A percentile compares a stretch with the other conserved stretches of the same genome.
Conservation (phyloP, 139 green algal genomes). For the Dunaliella primolecta region DNA sequence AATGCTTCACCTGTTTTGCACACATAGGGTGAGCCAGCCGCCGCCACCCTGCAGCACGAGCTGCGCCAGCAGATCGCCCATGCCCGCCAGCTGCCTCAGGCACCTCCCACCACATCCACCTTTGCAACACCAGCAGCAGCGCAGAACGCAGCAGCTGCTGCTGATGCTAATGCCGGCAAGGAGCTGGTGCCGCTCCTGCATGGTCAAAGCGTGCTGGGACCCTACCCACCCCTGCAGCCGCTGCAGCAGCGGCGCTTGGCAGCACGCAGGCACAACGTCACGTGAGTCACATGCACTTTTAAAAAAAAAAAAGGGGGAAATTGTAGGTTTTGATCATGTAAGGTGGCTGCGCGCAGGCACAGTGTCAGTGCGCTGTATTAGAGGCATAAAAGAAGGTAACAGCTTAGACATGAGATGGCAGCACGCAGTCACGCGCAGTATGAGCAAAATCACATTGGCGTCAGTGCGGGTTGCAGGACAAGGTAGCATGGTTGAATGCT, state of each 20-base stretch:
- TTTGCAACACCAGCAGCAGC: not conserved
- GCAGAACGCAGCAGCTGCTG: not conserved
- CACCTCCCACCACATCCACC: not conserved
- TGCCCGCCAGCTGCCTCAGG: not conserved
- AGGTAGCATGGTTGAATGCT: too few relatives aligned
- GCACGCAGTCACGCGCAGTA: too few relatives aligned
- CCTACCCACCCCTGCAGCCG: conserved; percentile 74
- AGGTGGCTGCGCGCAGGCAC: too few relatives aligned
- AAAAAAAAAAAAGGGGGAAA: too few relatives aligned
- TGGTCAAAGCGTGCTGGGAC: conserved; percentile 43
- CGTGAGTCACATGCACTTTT: conserved; percentile 31
- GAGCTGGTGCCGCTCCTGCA: not conserved
- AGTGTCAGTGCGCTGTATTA: too few relatives aligned
- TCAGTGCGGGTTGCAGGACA: too few relatives aligned
- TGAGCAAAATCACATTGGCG: too few relatives aligned
- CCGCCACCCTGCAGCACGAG: not conserved
- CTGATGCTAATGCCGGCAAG: not conserved
- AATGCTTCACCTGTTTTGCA: too few relatives aligned
- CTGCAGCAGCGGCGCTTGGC: conserved; percentile 73
- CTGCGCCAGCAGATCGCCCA: not conserved
- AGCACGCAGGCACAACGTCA: conserved; percentile 77
- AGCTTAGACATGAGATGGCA: too few relatives aligned
- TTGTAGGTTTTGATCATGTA: too few relatives aligned
- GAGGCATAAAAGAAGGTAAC: too few relatives aligned
- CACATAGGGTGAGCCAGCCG: not conserved